These are phyloP conservation scores for Forsythia suspensa DNA, from an alignment of 257 asterid species.

Conservation along the genomic window DNA sequence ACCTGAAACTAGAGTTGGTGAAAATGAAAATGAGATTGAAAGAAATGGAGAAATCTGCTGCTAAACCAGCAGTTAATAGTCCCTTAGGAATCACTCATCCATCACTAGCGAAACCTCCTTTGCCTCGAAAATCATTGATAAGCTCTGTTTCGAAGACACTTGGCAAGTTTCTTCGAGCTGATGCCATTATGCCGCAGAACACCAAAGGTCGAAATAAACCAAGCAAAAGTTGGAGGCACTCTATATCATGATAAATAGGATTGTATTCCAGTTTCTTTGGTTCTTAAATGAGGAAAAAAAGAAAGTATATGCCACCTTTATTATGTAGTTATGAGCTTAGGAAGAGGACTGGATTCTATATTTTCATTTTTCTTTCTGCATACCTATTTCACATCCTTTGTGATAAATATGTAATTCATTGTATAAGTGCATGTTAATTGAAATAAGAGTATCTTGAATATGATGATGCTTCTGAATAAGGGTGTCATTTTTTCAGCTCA, in stretches of 20 bases:
- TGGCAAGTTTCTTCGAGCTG: conserved; percentile 53
- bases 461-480: neutral
- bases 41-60: conserved; percentile 52
- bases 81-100: conserved; percentile 34
- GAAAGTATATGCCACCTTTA: neutral
- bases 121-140: conserved; percentile 69
- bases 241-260: conserved; percentile 51
- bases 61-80: conserved; percentile 33
- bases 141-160: conserved; percentile 63
- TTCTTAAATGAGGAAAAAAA: neutral
- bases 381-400: neutral
- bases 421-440: conserved; percentile 11
- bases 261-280: neutral
- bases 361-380: neutral
- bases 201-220: conserved; percentile 52
- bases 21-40: conserved; percentile 54
- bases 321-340: conserved; percentile 15
- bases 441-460: neutral
- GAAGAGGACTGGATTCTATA: conserved; percentile 8
- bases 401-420: conserved; percentile 1
- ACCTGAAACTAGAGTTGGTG: conserved; percentile 62
- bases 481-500: too few relatives aligned
- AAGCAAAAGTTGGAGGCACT: conserved; percentile 61
- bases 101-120: conserved; percentile 56
- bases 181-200: conserved; percentile 37